Percentiles rank a stretch among this genome's conserved stretches.
Conservation (phyloP, 2,329 filamentous ascomycete genomes). For the Scopulariopsis brevicaulis region DNA sequence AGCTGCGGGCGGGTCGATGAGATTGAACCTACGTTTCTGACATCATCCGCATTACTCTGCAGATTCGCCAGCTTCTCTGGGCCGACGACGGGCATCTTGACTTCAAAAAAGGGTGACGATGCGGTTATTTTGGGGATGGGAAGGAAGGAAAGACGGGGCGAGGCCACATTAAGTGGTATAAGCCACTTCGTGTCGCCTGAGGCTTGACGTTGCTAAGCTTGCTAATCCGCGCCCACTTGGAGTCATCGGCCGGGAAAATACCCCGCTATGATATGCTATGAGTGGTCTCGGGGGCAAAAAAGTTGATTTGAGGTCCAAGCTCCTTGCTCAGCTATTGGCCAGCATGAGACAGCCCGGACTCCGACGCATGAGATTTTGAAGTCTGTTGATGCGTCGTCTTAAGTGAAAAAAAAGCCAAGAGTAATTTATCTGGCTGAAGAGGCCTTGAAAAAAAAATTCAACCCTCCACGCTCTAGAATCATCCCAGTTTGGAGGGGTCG, state of each 20-base stretch:
- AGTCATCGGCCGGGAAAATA: neutral
- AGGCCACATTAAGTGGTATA: constrained; percentile 6
- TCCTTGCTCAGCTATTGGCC: neutral
- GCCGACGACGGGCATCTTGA: constrained; percentile 79
- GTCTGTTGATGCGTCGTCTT: too few species aligned
- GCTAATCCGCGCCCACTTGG: neutral
- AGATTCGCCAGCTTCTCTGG: constrained; percentile 84
- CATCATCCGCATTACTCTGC: constrained; percentile 76
- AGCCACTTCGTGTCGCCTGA: neutral
- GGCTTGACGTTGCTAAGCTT: neutral
- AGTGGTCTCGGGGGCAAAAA: neutral
- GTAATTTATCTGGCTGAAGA: neutral
- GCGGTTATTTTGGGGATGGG: neutral
- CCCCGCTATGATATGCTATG: neutral
- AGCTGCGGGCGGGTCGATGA: constrained; percentile 12
- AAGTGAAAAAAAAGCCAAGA: too few species aligned
- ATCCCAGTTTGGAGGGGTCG: neutral
- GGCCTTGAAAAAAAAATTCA: neutral
- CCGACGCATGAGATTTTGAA: neutral
- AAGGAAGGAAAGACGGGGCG: constrained; percentile 8
- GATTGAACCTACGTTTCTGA: constrained; percentile 68
- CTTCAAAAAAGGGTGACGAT: neutral
- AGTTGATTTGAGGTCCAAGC: neutral
- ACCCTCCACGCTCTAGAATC: neutral
- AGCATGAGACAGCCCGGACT: neutral